Evolutionary conservation across 306 rosid genomes (phyloP).

Genomic region (Rosa rugosa): DNA sequence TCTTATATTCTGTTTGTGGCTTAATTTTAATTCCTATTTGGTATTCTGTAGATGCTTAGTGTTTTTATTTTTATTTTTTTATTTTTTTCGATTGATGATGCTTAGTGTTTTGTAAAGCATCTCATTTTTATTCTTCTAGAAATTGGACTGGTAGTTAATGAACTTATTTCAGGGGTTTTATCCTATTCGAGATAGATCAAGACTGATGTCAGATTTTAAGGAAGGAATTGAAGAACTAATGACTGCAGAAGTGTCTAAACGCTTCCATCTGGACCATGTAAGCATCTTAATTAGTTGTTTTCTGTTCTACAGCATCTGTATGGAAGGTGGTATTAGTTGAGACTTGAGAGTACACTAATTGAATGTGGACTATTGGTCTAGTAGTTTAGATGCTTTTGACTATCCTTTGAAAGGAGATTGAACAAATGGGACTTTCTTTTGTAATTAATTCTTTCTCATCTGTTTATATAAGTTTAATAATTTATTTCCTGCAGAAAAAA

Average conservation of each 20-base stretch:
- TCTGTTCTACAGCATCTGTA: background rate
- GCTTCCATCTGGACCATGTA: slow-evolving; percentile 45
- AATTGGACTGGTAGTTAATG: slow-evolving; percentile 9
- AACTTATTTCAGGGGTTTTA: slow-evolving; percentile 64
- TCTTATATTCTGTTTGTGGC: slow-evolving; percentile 7
- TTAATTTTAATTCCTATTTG: background rate
- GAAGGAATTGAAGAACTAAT: slow-evolving; percentile 51
- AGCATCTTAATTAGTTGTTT: slow-evolving; percentile 30
- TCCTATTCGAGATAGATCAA: slow-evolving; percentile 79
- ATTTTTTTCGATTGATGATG: too few relatives aligned
- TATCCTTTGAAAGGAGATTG: background rate
- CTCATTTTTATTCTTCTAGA: background rate
- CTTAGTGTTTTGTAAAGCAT: background rate
- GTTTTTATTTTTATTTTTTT: slow-evolving; percentile 7
- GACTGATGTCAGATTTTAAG: slow-evolving; percentile 47
- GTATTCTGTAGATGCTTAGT: background rate
- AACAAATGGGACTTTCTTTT: background rate
- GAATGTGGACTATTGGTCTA: background rate
- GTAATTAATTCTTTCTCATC: background rate
- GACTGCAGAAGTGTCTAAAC: slow-evolving; percentile 40
- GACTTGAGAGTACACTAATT: background rate
- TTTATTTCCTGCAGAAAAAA: background rate
- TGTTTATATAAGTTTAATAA: background rate
- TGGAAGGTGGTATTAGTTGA: background rate
- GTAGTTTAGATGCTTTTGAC: background rate